These are phyloP conservation scores for Piper longum DNA, from an alignment of 164 flowering plant genomes.

Conservation along the genomic window DNA sequence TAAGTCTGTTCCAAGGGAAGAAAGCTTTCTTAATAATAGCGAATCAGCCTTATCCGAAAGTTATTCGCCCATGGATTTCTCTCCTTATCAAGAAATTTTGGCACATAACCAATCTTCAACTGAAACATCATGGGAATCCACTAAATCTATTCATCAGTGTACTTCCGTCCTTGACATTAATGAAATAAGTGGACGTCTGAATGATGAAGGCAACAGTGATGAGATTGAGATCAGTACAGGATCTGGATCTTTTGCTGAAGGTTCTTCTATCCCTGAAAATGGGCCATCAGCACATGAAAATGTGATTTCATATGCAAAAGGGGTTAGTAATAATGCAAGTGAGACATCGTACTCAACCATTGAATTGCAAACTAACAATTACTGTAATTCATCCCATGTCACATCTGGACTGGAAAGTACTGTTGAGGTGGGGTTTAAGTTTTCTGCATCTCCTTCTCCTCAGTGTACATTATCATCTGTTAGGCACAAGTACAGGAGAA, in stretches of 20 bases:
- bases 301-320: slow-evolving; percentile 27
- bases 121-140: slow-evolving; percentile 43
- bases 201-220: slow-evolving; percentile 11
- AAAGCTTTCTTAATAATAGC: slow-evolving; percentile 18
- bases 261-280: slow-evolving; percentile 29
- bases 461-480: slow-evolving; percentile 25
- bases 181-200: slow-evolving; percentile 12
- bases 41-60: slow-evolving; percentile 30
- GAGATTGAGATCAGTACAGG: slow-evolving; percentile 7
- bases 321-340: slow-evolving; percentile 21
- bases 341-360: slow-evolving; percentile 16
- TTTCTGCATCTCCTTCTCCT: slow-evolving; percentile 51
- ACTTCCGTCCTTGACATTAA: slow-evolving; percentile 24
- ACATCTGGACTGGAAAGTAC: slow-evolving; percentile 26
- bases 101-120: slow-evolving; percentile 23
- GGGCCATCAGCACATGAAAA: slow-evolving; percentile 42
- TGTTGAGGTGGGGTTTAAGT: slow-evolving; percentile 35
- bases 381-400: slow-evolving; percentile 16
- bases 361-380: slow-evolving; percentile 29
- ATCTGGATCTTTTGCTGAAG: slow-evolving; percentile 13
- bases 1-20: slow-evolving; percentile 21
- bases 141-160: slow-evolving; percentile 18
- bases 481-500: slow-evolving; percentile 36
- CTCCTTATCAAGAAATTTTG: slow-evolving; percentile 57
- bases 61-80: slow-evolving; percentile 83